Base-by-base conservation (phyloP, 2,329 filamentous ascomycete genomes). In the Mycogone perniciosa region DNA sequence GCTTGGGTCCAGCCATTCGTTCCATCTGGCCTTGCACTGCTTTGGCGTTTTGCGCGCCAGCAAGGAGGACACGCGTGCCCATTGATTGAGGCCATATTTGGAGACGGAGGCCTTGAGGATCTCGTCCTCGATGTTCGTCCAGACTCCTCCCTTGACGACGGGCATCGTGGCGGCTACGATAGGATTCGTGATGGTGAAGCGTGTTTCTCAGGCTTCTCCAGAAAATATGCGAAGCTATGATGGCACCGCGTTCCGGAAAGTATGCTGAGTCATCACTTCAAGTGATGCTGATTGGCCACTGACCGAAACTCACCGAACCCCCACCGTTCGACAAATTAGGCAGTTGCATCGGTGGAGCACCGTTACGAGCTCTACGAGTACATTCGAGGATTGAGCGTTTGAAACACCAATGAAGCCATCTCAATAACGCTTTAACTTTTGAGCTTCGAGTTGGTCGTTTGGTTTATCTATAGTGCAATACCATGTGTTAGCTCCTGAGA, bases 21-120 rank as follows among this genome's bases (percentile, higher is more conserved):
- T 84, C 93, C 93, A 99, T 74, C 93, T 81, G 54, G 93, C 92
- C 75, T 99, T 99, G 82, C 93, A 99, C 75, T 99, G 93, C 75
- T 99, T 99, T 46, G 93, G 85, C 31, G 93, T 97, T 72, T 99
- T 99, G 64, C 95, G 89, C 67, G 92, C 92, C 59, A 99, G 85
- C 58, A 99, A 82, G 52, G 93, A 97, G 50, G 93, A 96, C 57
- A 97, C 93, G 70, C 93, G 92, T 66, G 93, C 92, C 93, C 93
- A 99, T 73, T 99, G 93, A 66, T 96, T 93, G 55, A 96, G 79
- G 45, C 90, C 90, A 77, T 96, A 96, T 70, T 96, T 96, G 60
- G 88, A 93, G 57, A 95, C 89, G 53, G 88, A 87, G 51, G 90
- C 91, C 73, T 97, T 96, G 72, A 99, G 86, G 64, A 97, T 95